Evolutionary conservation across 352 stramenopile species (phyloP).

Genomic region (Globisporangium alternatum): DNA sequence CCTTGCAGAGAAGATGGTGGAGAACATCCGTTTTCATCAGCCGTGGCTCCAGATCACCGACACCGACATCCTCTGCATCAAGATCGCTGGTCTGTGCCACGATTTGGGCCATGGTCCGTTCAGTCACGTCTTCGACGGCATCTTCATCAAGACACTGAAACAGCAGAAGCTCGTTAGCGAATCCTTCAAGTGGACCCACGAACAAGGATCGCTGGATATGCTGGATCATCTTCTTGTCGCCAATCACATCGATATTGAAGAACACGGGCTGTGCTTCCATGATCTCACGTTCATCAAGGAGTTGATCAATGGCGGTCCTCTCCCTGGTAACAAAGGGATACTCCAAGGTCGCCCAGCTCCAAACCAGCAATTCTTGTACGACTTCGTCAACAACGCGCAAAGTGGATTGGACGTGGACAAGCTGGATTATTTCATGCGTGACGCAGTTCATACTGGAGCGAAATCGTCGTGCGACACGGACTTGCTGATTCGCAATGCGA

Average conservation of each 20-base stretch:
- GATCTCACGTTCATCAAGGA: constrained; percentile 81
- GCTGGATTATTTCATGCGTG: constrained; percentile 89
- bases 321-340: constrained; percentile 30
- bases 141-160: constrained; percentile 61
- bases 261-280: constrained; percentile 44
- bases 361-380: constrained; percentile 75
- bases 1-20: constrained; percentile 88
- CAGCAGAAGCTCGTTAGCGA: constrained; percentile 28
- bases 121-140: constrained; percentile 79
- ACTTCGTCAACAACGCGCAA: constrained; percentile 87
- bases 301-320: constrained; percentile 62
- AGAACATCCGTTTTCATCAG: constrained; percentile 76
- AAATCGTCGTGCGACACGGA: constrained; percentile 74
- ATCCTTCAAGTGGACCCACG: constrained; percentile 62
- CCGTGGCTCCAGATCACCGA: constrained; percentile 87
- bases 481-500: constrained; percentile 69
- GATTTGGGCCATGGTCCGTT: constrained; percentile 79
- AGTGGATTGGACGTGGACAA: constrained; percentile 90
- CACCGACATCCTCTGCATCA: constrained; percentile 64
- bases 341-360: constrained; percentile 40
- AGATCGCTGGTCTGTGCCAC: constrained; percentile 80
- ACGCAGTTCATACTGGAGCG: constrained; percentile 71
- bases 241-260: constrained; percentile 54
- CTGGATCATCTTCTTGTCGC: constrained; percentile 55
- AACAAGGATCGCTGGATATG: constrained; percentile 76